Conservation (phyloP, 345 rosid genomes). For the Corymbia maculata region DNA sequence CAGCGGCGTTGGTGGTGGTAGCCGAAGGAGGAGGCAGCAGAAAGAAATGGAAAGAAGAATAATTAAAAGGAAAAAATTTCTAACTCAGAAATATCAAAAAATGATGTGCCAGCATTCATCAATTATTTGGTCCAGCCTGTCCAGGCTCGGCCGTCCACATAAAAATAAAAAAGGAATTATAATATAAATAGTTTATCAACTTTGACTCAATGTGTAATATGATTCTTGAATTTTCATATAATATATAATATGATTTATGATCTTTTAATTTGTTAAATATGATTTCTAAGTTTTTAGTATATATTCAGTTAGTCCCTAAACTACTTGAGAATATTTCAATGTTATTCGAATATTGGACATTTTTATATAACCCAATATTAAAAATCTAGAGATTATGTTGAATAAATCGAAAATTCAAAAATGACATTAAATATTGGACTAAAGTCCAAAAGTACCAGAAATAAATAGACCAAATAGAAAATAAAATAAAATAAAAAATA, state of each 20-base stretch:
- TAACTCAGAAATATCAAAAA: not conserved
- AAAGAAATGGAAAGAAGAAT: not conserved
- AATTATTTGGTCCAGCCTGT: no score
- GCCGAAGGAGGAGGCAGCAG: not conserved
- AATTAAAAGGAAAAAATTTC: not conserved
- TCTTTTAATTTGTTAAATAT: no score
- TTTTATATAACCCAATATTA: fast-evolving
- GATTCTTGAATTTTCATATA: fast-evolving
- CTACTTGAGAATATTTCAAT: no score
- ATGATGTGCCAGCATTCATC: no score
- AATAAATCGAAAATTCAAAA: no score
- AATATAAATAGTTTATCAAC: no score
- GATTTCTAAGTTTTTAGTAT: fast-evolving
- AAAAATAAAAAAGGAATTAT: fast-evolving
- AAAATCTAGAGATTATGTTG: no score
- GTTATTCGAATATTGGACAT: fast-evolving
- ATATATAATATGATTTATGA: fast-evolving
- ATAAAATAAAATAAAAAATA: no score
- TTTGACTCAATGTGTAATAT: fast-evolving
- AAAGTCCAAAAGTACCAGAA: no score
- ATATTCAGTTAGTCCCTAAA: no score
- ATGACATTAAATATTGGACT: no score
- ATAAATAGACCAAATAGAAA: fast-evolving
- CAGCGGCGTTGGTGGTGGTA: not conserved
- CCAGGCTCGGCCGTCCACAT: no score